Conservation (phyloP, 83 land plant genomes). For the Picea abies region DNA sequence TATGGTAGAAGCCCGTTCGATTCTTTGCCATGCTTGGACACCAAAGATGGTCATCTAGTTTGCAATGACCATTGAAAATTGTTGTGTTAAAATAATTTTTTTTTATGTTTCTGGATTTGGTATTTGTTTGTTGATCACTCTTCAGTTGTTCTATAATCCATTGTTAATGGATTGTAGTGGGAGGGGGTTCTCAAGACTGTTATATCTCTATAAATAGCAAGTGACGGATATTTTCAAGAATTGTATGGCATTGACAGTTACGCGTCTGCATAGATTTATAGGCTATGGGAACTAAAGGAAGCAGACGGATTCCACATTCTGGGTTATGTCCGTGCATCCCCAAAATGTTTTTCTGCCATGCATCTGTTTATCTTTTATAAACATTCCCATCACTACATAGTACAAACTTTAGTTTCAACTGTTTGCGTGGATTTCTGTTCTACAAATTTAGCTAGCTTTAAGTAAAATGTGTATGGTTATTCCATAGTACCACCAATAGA, state of each 20-base stretch:
- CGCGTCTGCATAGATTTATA: not conserved
- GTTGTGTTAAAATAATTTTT: not conserved
- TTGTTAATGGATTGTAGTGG: not conserved
- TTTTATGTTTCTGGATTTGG: no score
- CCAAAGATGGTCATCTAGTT: not conserved
- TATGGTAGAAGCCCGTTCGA: not conserved
- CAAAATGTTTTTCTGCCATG: not conserved
- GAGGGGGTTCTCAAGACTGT: not conserved
- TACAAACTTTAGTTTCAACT: not conserved
- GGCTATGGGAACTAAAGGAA: not conserved
- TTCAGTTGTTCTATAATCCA: not conserved
- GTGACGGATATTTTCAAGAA: not conserved
- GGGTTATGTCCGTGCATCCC: not conserved
- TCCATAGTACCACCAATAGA: not conserved
- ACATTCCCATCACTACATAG: no score
- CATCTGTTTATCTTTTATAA: no score
- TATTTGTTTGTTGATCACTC: not conserved
- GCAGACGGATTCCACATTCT: not conserved
- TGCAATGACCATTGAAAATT: not conserved
- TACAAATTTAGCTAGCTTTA: not conserved
- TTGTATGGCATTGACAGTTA: not conserved
- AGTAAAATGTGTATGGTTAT: not conserved
- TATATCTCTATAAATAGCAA: not conserved
- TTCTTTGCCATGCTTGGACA: not conserved
- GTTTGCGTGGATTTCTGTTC: not conserved